These are phyloP conservation scores for Hordeum pubiflorum DNA, from an alignment of 202 grass and related monocot species.

Conservation along the genomic window DNA sequence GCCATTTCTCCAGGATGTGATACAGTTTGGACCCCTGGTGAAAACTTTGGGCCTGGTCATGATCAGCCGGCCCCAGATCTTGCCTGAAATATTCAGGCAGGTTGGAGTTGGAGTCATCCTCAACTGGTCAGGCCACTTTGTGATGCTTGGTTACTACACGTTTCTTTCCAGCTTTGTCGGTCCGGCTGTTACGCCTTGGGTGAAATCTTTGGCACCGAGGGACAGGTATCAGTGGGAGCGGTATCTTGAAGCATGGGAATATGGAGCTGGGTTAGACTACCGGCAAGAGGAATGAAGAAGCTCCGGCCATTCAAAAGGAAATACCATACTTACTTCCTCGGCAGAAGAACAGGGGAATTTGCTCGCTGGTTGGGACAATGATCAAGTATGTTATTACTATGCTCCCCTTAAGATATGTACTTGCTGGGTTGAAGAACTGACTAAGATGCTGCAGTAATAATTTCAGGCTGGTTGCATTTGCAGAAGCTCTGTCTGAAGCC, in stretches of 20 bases:
- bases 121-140: constrained; percentile 81
- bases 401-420: not conserved
- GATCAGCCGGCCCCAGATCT: constrained; percentile 56
- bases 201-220: constrained; percentile 49
- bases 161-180: constrained; percentile 68
- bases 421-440: no score
- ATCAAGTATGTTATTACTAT: not conserved
- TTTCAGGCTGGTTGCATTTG: not conserved
- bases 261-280: constrained; percentile 93
- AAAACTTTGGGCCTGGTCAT: constrained; percentile 85
- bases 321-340: not conserved
- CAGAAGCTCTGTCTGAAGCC: not conserved
- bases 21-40: constrained; percentile 83
- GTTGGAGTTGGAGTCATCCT: constrained; percentile 78
- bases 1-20: constrained; percentile 98
- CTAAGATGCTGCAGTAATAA: no score
- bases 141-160: constrained; percentile 83
- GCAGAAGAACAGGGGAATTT: not conserved
- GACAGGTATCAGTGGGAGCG: constrained; percentile 70
- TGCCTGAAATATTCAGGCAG: constrained; percentile 93
- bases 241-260: constrained; percentile 90
- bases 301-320: not conserved
- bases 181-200: constrained; percentile 53
- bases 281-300: constrained; percentile 33
- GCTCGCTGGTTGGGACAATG: not conserved